Conservation (phyloP, 352 stramenopile genomes). For the Pythium dissotocum region DNA sequence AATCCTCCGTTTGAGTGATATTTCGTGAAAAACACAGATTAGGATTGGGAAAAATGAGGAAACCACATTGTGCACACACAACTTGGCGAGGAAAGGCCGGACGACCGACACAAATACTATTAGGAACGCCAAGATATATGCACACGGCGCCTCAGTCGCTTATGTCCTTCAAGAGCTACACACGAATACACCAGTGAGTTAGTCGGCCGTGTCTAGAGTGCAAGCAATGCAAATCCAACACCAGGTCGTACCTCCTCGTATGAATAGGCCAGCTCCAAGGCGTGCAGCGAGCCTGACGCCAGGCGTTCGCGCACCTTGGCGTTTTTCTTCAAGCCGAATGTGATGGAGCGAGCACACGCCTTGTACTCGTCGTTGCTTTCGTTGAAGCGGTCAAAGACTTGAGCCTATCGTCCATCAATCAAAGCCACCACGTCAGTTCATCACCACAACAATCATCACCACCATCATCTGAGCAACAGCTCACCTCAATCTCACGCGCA, state of each 20-base stretch:
- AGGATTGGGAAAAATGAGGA: too few relatives aligned
- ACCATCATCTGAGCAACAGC: neutral
- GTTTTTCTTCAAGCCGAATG: slow-evolving; percentile 78
- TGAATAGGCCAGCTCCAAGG: slow-evolving; percentile 72
- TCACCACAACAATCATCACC: too few relatives aligned
- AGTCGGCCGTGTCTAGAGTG: neutral
- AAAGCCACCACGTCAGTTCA: neutral
- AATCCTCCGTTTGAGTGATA: slow-evolving; percentile 3
- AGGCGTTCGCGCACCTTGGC: slow-evolving; percentile 60
- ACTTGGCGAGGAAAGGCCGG: neutral
- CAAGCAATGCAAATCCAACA: slow-evolving; percentile 5
- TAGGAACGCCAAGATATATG: slow-evolving; percentile 6
- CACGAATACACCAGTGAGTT: neutral
- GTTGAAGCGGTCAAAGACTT: slow-evolving; percentile 82
- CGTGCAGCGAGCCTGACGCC: slow-evolving; percentile 60
- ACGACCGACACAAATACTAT: slow-evolving; percentile 6
- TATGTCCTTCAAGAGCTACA: slow-evolving; percentile 48
- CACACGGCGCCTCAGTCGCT: slow-evolving; percentile 9
- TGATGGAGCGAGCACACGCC: slow-evolving; percentile 72
- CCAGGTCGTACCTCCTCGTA: slow-evolving; percentile 55
- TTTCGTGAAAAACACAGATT: neutral
- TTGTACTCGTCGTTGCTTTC: slow-evolving; percentile 79
- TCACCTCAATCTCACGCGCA: slow-evolving; percentile 74
- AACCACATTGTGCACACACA: too few relatives aligned
- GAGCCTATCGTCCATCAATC: slow-evolving; percentile 29